phyloP scores from a whole-genome alignment of 1,284 basidiomycete species.

The Trichosporon asahii region DNA sequence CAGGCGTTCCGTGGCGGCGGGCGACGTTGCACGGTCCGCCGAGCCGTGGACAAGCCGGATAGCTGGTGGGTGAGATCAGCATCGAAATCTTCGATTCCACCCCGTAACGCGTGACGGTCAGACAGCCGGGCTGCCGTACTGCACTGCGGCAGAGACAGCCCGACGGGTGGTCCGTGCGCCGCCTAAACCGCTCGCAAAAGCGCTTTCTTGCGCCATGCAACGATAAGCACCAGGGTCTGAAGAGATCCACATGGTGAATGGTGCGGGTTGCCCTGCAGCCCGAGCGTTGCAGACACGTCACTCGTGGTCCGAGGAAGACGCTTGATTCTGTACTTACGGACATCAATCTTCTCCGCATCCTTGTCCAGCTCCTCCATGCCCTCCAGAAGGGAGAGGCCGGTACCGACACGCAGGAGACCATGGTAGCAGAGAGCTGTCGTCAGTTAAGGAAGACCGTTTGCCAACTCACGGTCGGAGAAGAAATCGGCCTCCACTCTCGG shows the following conservation, averaged over 20 bases:
- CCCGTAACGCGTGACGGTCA: conserved; percentile 4
- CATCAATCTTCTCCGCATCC: conserved; percentile 44
- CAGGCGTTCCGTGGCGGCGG: conserved; percentile 50
- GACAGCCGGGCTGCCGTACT: neutral
- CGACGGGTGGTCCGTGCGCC: neutral
- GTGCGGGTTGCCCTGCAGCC: neutral
- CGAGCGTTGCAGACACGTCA: neutral
- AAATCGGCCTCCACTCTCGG: conserved; percentile 54
- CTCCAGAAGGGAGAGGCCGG: conserved; percentile 54
- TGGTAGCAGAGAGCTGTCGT: conserved; percentile 53
- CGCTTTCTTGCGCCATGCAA: neutral
- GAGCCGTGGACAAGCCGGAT: conserved; percentile 55
- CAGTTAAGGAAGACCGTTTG: conserved; percentile 16
- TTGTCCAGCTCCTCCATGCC: conserved; percentile 52
- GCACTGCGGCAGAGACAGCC: neutral
- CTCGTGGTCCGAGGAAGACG: neutral
- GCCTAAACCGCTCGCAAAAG: neutral
- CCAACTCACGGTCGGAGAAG: conserved; percentile 48
- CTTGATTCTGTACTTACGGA: conserved; percentile 37
- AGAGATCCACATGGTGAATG: neutral
- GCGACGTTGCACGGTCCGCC: conserved; percentile 54
- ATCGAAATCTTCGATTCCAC: neutral
- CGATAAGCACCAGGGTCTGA: neutral
- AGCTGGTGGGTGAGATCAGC: conserved; percentile 35
- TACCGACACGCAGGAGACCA: conserved; percentile 54